Evolutionary conservation across 192 early-diverging fungal genomes (phyloP), one percentile per base, ranked within the genome.

Genomic region (Neocallimastix lanati): DNA sequence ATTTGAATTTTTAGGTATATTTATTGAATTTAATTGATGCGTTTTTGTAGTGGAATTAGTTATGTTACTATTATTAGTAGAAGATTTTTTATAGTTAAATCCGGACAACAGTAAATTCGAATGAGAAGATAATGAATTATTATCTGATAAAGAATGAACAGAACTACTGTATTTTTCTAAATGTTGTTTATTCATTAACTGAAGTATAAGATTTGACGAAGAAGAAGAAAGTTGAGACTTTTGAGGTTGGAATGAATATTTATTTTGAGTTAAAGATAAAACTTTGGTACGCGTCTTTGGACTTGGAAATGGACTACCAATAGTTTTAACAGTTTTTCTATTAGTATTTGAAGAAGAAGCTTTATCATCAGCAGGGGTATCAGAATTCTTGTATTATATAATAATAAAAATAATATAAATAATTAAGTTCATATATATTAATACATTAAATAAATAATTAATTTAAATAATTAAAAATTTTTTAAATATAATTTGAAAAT

Each of bases 231-330:
- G 16, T 50, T 4, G 15, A 1, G 40, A 21, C 16, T 6, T 50
- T 6, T 50, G 14, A 21, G 40, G 14, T 50, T 50, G 40, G 21
- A 16, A 21, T 21, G 40, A 21, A 21, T 50, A 50, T 50, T 50
- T 50, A 50, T 28, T 38, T 15, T 83, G 82, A 21, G 83, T 78
- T 40, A 83, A 76, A 13, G 38, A 28, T 21, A 83, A 38, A 27
- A 83, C 83, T 25, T 79, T 29, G 28, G 79, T 82, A 77, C 81
- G 82, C 78, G 81, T 82, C 6, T 78, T 84, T 18, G 83, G 83
- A 50, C 77, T 79, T 12, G 83, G 83, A 35, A 84, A 84, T 27
- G 83, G 83, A 37, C 77, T 78, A 28, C 83, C 82, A 30, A 76
- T 50, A 18, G 40, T 27, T 33, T 13, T 18, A 28, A 29, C 21